Evolutionary conservation across 768 basidiomycete genomes (phyloP).

Genomic region (Leccinum arenicola): DNA sequence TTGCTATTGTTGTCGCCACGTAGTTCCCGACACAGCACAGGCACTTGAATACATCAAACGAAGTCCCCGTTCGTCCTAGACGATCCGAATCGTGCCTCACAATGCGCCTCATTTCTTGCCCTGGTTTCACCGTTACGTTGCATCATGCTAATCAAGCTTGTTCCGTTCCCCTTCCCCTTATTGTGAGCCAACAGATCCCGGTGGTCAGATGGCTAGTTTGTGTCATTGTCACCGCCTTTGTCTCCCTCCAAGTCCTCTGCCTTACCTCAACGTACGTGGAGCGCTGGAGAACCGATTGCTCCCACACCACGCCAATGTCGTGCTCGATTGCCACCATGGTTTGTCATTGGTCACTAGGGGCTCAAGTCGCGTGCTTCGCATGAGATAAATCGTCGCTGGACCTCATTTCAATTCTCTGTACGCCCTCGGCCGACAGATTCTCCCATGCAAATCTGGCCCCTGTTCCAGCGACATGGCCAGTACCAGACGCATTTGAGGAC

Average conservation of each 20-base stretch:
- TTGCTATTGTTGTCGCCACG: conserved; percentile 7
- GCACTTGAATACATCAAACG: not conserved
- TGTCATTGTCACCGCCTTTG: conserved; percentile 1
- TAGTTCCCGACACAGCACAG: conserved; percentile 1
- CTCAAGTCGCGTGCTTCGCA: conserved; percentile 19
- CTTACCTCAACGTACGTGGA: conserved; percentile 2
- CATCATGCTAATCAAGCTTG: not conserved
- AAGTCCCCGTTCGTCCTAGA: not conserved
- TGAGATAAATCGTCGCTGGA: conserved; percentile 10
- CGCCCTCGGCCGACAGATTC: conserved; percentile 14
- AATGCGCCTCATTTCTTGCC: conserved; percentile 4
- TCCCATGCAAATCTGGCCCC: conserved; percentile 27
- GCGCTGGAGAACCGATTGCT: conserved; percentile 10
- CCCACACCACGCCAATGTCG: conserved; percentile 27
- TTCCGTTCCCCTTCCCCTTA: conserved; percentile 3
- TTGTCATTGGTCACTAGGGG: conserved; percentile 17
- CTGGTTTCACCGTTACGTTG: conserved; percentile 17
- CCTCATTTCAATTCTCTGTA: conserved; percentile 8
- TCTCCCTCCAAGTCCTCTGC: not conserved
- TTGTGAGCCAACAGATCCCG: conserved; percentile 2
- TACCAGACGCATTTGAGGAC: not conserved
- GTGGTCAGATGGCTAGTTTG: not conserved
- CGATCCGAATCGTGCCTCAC: not conserved
- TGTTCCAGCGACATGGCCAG: conserved; percentile 8
- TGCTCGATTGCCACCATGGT: conserved; percentile 11